Evolutionary conservation across 176 grass and related monocot species (phyloP), one percentile per base, ranked within the genome.

Genomic region (Oryza rufipogon): DNA sequence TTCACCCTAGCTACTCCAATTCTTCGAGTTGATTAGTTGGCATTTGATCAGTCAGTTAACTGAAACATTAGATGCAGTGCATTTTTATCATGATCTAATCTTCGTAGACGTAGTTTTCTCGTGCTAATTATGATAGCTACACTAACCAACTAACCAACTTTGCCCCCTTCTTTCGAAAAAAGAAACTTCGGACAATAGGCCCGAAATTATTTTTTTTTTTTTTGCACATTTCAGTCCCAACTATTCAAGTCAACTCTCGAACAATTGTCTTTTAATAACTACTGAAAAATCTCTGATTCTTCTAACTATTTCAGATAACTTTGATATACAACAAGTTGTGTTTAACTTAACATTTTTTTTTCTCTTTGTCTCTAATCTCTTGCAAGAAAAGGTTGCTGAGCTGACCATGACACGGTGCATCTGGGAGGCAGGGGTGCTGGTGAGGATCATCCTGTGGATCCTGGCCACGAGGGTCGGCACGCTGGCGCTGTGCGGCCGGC

Each of bases 391-490:
- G 94, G 92, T 94, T 2, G 94, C 94, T 16, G 88, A 97, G 79
- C 7, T 92, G 22, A 9, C 85, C 13, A 78, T 84, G 5, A 85
- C 82, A 28, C 89, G 83, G 22, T 56, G 80, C 19, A 34, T 85
- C 0, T 82, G 60, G 76, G 94, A 92, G 69, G 83, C 68, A 11
- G 25, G 79, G 44, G 17, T 85, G 72, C 76, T 94, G 54, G 52
- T 92, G 66, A 74, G 73, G 23, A 6, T 88, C 9, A 34, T 91
- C 11, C 81, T 97, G 3, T 94, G 92, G 92, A 48, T 88, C 5
- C 82, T 97, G 17, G 84, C 84, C 78, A 91, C 86, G 5, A 86
- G 80, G 67, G 16, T 86, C 10, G 92, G 95, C 65, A 94, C 95
- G 25, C 34, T 97, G 20, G n/a, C 74, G 5, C 79, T 97, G 1